Evolutionary conservation across 2,329 filamentous ascomycete species (phyloP).

Genomic region (Pseudohalonectria lignicola): DNA sequence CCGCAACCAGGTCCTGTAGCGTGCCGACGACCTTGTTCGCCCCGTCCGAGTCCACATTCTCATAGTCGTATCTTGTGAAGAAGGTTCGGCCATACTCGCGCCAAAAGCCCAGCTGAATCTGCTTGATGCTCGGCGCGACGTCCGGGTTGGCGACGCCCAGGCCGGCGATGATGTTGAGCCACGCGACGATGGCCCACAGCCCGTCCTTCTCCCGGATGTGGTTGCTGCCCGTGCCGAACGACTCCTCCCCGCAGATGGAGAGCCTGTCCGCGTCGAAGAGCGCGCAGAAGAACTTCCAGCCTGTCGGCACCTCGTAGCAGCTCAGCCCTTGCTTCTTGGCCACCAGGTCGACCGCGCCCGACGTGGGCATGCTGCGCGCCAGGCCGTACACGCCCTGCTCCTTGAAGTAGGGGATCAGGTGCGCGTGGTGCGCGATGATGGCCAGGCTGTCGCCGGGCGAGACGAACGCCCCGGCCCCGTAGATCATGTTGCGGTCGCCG

Average conservation of each 20-base stretch:
- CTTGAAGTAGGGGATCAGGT: constrained; percentile 97
- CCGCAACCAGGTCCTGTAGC: constrained; percentile 66
- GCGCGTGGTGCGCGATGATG: constrained; percentile 94
- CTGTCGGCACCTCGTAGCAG: constrained; percentile 94
- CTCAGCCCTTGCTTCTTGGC: constrained; percentile 87
- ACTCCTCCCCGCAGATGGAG: constrained; percentile 97
- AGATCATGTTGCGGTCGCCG: constrained; percentile 99
- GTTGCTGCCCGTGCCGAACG: constrained; percentile 95
- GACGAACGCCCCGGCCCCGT: constrained; percentile 91
- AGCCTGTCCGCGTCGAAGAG: constrained; percentile 91
- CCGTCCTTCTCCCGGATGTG: constrained; percentile 99
- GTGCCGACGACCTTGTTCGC: constrained; percentile 83
- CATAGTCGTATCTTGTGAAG: constrained; percentile 98
- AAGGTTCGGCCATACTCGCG: constrained; percentile 90
- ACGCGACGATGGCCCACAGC: constrained; percentile 92
- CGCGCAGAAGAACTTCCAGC: constrained; percentile 99
- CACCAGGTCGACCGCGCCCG: constrained; percentile 87
- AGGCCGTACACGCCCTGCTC: constrained; percentile 93
- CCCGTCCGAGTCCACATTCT: constrained; percentile 83
- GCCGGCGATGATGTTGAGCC: constrained; percentile 97
- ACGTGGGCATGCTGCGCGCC: constrained; percentile 95
- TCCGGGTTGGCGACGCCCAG: constrained; percentile 72
- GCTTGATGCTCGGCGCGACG: constrained; percentile 81
- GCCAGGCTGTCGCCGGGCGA: constrained; percentile 94
- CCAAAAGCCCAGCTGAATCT: constrained; percentile 98